Evolutionary conservation across 2,329 filamentous ascomycete genomes (phyloP), one percentile per base, ranked within the genome.

Genomic region (Cercospora canescens): DNA sequence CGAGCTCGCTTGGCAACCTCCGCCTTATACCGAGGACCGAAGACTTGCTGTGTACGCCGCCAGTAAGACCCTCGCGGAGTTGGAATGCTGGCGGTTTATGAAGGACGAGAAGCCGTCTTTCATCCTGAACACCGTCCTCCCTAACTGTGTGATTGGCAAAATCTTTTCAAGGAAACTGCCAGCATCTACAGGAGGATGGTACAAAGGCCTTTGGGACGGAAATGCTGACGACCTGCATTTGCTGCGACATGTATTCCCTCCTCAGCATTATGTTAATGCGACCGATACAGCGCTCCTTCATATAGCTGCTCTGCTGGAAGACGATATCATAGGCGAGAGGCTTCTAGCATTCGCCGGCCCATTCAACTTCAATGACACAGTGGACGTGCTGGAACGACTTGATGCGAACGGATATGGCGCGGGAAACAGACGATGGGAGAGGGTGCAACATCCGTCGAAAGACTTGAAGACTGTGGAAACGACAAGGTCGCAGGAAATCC

Each of bases 381-480:
- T 56, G 21, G 48, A 62, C 6, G n/a, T 24, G 16, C 30, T 62
- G 18, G 26, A 37, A 34, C 37, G 28, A n/a, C 35, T 62, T 28
- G 48, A 55, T 39, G 32, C 50, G 2, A 24, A 9, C 18, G 39
- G 18, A 24, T 45, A 1, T 21, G 39, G 39, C 18, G 18, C 8
- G 6, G 39, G 39, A 4, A 24, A 7, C 11, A 45, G 18, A 11
- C 39, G 4, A 1, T 39, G 35, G 48, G 32, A 55, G 21, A 48
- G 24, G 4, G 21, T 50, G 16, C 14, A 24, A 26, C 45, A 60
- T 60, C 30, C 21, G 7, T 21, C 34, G 32, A 35, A 41, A 35
- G 60, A 62, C 30, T n/a, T 62, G 34, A 62, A 50, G 9, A 54
- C 32, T 26, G 60, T 62, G n/a, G 50, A 62, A 28, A 62, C 60